Percentiles rank a stretch among this genome's conserved stretches.
Evolutionary conservation across 1,139 yeast genomes (phyloP).

Genomic region (Arxiozyma bovina): DNA sequence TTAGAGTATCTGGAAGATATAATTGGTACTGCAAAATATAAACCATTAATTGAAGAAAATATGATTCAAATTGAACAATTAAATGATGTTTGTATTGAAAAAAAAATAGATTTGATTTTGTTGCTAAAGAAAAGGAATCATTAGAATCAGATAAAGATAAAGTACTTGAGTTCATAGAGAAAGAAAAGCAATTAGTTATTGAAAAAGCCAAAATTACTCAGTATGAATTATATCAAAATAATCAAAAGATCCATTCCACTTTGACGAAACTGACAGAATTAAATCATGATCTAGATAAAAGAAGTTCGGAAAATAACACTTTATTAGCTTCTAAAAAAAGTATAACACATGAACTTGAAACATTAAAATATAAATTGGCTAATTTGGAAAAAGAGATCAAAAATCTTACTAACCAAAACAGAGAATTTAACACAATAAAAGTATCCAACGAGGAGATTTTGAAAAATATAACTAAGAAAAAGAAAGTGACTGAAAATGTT

Average conservation of each 20-base stretch:
- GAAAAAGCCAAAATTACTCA: constrained; percentile 54
- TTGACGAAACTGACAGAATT: constrained; percentile 33
- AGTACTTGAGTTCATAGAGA: constrained; percentile 56
- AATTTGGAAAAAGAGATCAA: constrained; percentile 4
- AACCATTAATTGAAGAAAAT: constrained; percentile 62
- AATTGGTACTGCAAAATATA: constrained; percentile 85
- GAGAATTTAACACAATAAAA: constrained; percentile 36
- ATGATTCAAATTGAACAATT: constrained; percentile 52
- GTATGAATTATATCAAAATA: constrained; percentile 38
- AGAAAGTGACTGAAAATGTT: constrained; percentile 52
- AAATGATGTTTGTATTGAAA: constrained; percentile 74
- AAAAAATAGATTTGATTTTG: constrained; percentile 69
- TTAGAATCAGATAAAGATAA: constrained; percentile 63
- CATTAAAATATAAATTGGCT: constrained; percentile 30
- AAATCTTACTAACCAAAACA: constrained; percentile 9
- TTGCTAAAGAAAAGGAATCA: constrained; percentile 63
- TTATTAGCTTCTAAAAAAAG: constrained; percentile 34
- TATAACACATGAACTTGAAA: constrained; percentile 33
- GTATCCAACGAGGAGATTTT: constrained; percentile 69
- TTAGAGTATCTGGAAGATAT: constrained; percentile 93
- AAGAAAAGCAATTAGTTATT: constrained; percentile 54
- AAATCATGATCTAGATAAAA: constrained; percentile 39
- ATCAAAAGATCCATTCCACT: constrained; percentile 36
- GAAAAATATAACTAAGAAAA: constrained; percentile 53
- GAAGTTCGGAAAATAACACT: constrained; percentile 39